Evolutionary conservation across 306 rosid genomes (phyloP), one percentile per base, ranked within the genome.

Genomic region (Cicer judaicum): DNA sequence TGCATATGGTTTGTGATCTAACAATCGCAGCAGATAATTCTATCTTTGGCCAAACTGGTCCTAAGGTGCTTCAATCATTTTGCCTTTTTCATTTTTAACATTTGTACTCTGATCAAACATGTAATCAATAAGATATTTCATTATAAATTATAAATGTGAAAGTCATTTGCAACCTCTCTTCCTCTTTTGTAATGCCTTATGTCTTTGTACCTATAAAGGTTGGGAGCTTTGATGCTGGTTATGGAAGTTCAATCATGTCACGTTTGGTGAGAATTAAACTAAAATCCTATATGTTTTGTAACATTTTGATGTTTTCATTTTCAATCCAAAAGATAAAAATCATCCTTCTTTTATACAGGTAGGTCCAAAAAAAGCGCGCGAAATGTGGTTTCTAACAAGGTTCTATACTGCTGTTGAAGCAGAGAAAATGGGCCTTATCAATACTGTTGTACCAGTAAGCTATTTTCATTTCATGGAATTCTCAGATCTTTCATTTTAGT

Each of bases 171-270:
- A 0, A 8, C 56, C 10, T 4, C 18, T 11, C 65, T 34, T 39
- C 24, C 15, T 42, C 41, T 42, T 56, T 39, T 59, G 24, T 19
- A 40, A 60, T 52, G 12, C 44, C 57, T 44, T 57, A 7, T 81
- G 46, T 61, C 18, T 11, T 19, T 62, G 67, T 66, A 29, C 39
- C 68, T 50, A 34, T 60, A 50, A 80, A 94, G 96, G 97, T 94
- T 54, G 98, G 98, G 73, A 94, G 98, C 86, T 94, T 94, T 47
- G 98, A 91, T 77, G 98, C 98, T 82, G 98, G 98, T 42, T 94
- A 91, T 76, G 98, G 98, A 81, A 90, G 98, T 82, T 89, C 97
- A 67, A 87, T 88, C 78, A 94, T 94, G 98, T 88, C 97, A 19
- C 89, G 97, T 66, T 81, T 94, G 95, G 98, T 89, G 84, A 82